Base-by-base conservation (phyloP, 2,329 filamentous ascomycete species). In the Aspergillus neotritici region DNA sequence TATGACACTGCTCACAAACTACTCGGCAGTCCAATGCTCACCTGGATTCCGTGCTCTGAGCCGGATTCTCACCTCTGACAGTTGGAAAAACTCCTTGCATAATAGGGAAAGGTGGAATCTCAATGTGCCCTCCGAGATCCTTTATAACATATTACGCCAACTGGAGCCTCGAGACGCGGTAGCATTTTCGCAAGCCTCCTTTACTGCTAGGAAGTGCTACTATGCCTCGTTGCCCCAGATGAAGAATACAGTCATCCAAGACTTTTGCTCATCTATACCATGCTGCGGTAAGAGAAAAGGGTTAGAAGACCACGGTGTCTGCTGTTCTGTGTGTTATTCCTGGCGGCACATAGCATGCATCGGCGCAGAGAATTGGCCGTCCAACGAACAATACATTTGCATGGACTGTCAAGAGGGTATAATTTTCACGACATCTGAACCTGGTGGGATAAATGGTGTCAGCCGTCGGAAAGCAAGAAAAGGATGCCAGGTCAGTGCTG, bases 211-310 rank as follows among this genome's bases (percentile, higher is more conserved):
- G 32, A 15, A 31, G 14, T 52, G 45, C 35, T 60, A 58, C 36
- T 62, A 60, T 34, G 36, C 46, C 36, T 53, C 50, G 32, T 37
- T 53, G 31, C 41, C 51, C 14, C 55, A 58, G 40, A 34, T 61
- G 16, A 35, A 39, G 30, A 16, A 53, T 32, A 30, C 50, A 17
- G 36, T 29, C 2, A 25, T 58, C 5, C 46, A 25, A 36, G 40
- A 25, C 12, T 58, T 49, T 21, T 29, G 48, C 1, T 40, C 41
- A 9, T 56, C 51, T 12, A 44, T 62, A 10, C 49, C 53, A 3
- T 60, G 55, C 37, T 58, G 57, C 39, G 56, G 57, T 15, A 49
- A 49, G 31, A 52, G 48, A 16, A 30, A 31, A n/a, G 40, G 40
- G 13, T 33, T 53, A 34, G 40, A 49, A 25, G 16, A 40, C 13